Percentiles rank a stretch among this genome's conserved stretches.
Evolutionary conservation across 805 yeast genomes (phyloP).

Genomic region (Candida khao-thaluensis): DNA sequence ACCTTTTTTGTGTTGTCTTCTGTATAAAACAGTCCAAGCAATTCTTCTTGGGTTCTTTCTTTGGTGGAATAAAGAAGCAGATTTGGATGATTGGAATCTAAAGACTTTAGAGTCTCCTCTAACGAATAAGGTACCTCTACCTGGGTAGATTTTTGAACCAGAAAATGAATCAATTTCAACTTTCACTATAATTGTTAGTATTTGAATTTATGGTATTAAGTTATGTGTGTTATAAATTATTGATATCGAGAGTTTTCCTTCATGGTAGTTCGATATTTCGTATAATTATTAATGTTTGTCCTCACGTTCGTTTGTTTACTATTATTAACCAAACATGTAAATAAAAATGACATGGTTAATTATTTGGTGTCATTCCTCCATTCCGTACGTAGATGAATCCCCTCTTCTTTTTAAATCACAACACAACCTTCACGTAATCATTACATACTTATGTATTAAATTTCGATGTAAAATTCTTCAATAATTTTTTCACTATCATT

Average conservation of each 20-base stretch:
- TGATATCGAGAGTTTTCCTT: no score
- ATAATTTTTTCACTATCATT: slow-evolving; percentile 8
- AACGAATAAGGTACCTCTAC: slow-evolving; percentile 98
- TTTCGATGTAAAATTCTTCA: slow-evolving; percentile 6
- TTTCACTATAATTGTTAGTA: slow-evolving; percentile 71
- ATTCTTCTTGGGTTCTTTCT: slow-evolving; percentile 99
- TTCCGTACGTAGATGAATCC: no score
- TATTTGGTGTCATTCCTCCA: no score
- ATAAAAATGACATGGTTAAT: no score
- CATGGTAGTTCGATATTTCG: no score
- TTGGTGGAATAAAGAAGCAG: slow-evolving; percentile 97
- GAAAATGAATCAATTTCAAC: slow-evolving; percentile 99
- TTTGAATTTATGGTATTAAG: no score
- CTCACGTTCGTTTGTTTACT: no score
- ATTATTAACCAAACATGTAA: background rate
- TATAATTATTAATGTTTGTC: no score
- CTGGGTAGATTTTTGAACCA: slow-evolving; percentile 99
- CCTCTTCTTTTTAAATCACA: no score
- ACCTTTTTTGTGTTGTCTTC: slow-evolving; percentile 99
- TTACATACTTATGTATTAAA: slow-evolving; percentile 6
- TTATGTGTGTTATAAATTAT: no score
- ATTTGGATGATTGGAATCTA: slow-evolving; percentile 98
- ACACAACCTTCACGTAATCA: background rate
- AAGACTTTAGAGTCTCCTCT: slow-evolving; percentile 99
- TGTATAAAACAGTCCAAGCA: slow-evolving; percentile 98